These are phyloP conservation scores for Emmonsiellopsis sp. DNA, from an alignment of 2,329 filamentous ascomycete genomes.

Conservation along the genomic window DNA sequence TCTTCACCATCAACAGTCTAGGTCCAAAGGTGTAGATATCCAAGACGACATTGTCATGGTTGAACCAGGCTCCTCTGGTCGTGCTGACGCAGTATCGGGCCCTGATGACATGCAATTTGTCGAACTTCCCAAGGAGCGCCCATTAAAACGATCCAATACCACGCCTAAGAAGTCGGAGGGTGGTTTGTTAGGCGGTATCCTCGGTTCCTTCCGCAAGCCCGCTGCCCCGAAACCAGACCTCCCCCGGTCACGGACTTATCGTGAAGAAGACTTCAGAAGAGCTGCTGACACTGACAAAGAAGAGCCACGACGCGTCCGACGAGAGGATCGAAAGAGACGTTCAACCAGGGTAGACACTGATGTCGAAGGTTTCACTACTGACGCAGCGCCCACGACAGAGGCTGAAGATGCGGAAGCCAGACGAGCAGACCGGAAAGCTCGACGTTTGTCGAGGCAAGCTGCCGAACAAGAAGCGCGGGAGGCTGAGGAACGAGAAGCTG, in stretches of 20 bases:
- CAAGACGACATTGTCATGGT: slow-evolving; percentile 48
- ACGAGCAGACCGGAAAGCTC: slow-evolving; percentile 53
- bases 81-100: slow-evolving; percentile 36
- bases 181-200: slow-evolving; percentile 52
- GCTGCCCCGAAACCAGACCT: slow-evolving; percentile 23
- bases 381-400: slow-evolving; percentile 38
- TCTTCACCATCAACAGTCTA: slow-evolving; percentile 19
- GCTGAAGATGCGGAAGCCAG: slow-evolving; percentile 51
- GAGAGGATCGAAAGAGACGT: slow-evolving; percentile 29
- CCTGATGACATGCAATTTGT: slow-evolving; percentile 46
- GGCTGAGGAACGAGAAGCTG: slow-evolving; percentile 24
- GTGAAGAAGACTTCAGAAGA: slow-evolving; percentile 26
- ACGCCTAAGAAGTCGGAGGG: slow-evolving; percentile 49
- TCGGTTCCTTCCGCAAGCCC: slow-evolving; percentile 41
- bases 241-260: slow-evolving; percentile 28
- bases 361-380: slow-evolving; percentile 37
- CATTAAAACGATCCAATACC: slow-evolving; percentile 53
- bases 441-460: slow-evolving; percentile 33
- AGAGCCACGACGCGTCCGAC: slow-evolving; percentile 24
- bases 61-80: slow-evolving; percentile 39
- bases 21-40: slow-evolving; percentile 23
- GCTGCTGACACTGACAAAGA: slow-evolving; percentile 30
- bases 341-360: slow-evolving; percentile 41
- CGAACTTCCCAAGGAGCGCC: slow-evolving; percentile 38
- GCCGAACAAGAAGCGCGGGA: slow-evolving; percentile 26